Conservation (phyloP, 2,329 filamentous ascomycete species). For the Rutstroemia sp. region DNA sequence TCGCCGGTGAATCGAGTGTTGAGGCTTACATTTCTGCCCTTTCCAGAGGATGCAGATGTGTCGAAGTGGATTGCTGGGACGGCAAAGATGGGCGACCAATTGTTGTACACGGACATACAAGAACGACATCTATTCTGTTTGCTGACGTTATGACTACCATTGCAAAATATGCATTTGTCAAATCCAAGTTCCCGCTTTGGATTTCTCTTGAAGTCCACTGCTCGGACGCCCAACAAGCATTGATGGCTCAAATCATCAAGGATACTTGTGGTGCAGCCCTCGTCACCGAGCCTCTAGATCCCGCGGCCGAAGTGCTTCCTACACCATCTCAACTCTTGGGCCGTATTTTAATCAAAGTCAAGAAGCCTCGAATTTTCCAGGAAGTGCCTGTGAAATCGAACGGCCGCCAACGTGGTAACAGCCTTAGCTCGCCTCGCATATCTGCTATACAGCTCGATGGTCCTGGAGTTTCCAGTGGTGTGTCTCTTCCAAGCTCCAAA, state of each 20-base stretch:
- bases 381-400: slow-evolving; percentile 35
- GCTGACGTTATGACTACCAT: slow-evolving; percentile 88
- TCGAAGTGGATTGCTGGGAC: slow-evolving; percentile 98
- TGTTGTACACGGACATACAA: slow-evolving; percentile 83
- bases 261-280: slow-evolving; percentile 76
- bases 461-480: slow-evolving; percentile 41
- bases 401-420: slow-evolving; percentile 53
- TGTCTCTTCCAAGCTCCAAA: slow-evolving; percentile 45
- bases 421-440: slow-evolving; percentile 70
- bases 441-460: slow-evolving; percentile 56
- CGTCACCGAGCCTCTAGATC: slow-evolving; percentile 66
- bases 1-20: slow-evolving; percentile 82
- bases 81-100: slow-evolving; percentile 73
- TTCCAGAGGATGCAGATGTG: slow-evolving; percentile 82
- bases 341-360: slow-evolving; percentile 89
- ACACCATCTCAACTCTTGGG: slow-evolving; percentile 79
- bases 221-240: slow-evolving; percentile 69
- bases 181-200: slow-evolving; percentile 82
- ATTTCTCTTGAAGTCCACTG: slow-evolving; percentile 96
- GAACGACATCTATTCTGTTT: slow-evolving; percentile 85
- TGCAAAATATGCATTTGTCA: slow-evolving; percentile 86
- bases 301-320: slow-evolving; percentile 62
- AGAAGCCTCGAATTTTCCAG: slow-evolving; percentile 51
- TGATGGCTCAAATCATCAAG: slow-evolving; percentile 87
- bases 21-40: slow-evolving; percentile 91